A percentile compares a stretch with the other conserved stretches of the same genome.
phyloP scores from a whole-genome alignment of 2,329 filamentous ascomycete genomes.

The Exutisphaerella laricina region DNA sequence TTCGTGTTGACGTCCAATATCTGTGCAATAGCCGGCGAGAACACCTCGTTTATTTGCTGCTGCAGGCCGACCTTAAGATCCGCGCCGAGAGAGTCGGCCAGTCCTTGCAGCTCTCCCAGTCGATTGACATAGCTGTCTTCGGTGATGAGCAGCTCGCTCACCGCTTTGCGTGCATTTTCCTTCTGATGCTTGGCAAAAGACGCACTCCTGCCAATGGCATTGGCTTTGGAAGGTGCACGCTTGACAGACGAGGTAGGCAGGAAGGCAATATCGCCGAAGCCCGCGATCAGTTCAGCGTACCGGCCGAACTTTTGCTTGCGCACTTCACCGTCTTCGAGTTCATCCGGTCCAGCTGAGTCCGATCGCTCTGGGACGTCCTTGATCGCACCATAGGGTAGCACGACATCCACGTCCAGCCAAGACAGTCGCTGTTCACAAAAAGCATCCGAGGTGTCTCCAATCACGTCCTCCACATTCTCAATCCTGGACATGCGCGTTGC shows the following conservation, averaged over 20 bases:
- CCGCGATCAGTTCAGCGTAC: conserved; percentile 69
- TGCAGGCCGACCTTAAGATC: conserved; percentile 56
- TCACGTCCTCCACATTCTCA: conserved; percentile 67
- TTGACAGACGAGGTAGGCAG: conserved; percentile 78
- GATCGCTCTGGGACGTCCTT: conserved; percentile 20
- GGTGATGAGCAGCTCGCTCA: conserved; percentile 85
- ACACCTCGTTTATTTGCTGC: conserved; percentile 64
- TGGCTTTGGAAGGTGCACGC: conserved; percentile 81
- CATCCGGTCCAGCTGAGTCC: conserved; percentile 23
- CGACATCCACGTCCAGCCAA: conserved; percentile 81
- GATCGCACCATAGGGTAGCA: conserved; percentile 74
- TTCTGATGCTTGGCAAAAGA: conserved; percentile 78
- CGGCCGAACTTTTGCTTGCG: conserved; percentile 65
- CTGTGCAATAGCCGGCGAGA: conserved; percentile 71
- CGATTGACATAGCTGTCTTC: conserved; percentile 82
- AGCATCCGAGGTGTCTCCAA: conserved; percentile 66
- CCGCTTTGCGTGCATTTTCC: conserved; percentile 75
- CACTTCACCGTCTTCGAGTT: conserved; percentile 26
- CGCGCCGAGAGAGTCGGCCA: conserved; percentile 73
- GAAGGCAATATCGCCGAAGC: conserved; percentile 79
- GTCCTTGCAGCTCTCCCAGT: conserved; percentile 65
- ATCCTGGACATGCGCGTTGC: conserved; percentile 78
- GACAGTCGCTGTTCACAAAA: conserved; percentile 75
- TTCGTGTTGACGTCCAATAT: conserved; percentile 77
- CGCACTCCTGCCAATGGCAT: conserved; percentile 69